Conservation (phyloP, 108 stramenopile genomes). For the Stephanodiscus triporus region DNA sequence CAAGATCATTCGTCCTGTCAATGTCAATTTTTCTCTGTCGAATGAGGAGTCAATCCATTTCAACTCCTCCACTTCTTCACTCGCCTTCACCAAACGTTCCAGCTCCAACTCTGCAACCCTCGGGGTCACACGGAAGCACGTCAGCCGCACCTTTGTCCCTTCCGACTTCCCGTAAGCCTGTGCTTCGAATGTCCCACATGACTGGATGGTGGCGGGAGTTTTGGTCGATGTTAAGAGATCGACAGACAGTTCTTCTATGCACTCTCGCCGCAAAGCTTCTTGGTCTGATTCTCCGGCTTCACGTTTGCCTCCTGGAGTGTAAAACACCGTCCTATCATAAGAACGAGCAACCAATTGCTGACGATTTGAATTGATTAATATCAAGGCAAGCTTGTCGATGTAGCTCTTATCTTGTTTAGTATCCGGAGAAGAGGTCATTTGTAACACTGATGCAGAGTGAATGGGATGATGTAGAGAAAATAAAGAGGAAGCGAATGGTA, state of each 20-base stretch:
- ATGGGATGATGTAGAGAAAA: background rate
- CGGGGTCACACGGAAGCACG: conserved; percentile 45
- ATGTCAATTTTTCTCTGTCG: conserved; percentile 44
- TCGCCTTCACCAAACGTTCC: conserved; percentile 38
- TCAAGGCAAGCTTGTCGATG: conserved; percentile 59
- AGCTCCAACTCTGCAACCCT: conserved; percentile 49
- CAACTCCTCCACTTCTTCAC: conserved; percentile 59
- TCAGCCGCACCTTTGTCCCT: conserved; percentile 61
- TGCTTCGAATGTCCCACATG: conserved; percentile 56
- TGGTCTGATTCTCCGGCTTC: conserved; percentile 51
- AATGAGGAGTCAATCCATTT: conserved; percentile 56
- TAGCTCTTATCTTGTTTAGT: conserved; percentile 7
- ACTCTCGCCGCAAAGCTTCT: conserved; percentile 55
- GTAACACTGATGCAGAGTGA: background rate
- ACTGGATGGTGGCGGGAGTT: conserved; percentile 33
- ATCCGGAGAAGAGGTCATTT: background rate
- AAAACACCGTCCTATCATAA: conserved; percentile 50
- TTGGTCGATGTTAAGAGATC: conserved; percentile 37
- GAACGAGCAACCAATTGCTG: conserved; percentile 59
- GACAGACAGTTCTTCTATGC: conserved; percentile 57
- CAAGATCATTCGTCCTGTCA: conserved; percentile 56
- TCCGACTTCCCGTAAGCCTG: conserved; percentile 60
- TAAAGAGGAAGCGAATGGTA: background rate
- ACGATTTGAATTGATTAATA: conserved; percentile 44
- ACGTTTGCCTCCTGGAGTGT: conserved; percentile 64